Conservation (phyloP, 768 basidiomycete genomes). For the Daedalea quercina region DNA sequence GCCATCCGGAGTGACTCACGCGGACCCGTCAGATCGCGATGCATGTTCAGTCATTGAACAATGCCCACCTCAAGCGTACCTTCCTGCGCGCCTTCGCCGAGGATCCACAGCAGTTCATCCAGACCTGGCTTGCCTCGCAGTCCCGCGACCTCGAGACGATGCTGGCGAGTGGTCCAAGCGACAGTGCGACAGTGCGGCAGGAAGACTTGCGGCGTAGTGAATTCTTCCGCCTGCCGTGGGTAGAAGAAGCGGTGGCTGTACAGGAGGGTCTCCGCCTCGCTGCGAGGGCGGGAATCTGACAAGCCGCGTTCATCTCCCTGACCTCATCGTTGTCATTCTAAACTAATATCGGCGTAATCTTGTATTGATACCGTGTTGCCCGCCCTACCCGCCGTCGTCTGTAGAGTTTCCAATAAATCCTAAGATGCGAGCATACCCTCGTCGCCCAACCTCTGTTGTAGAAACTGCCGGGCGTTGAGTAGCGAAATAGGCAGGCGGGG, state of each 20-base stretch:
- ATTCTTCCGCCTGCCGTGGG: slow-evolving; percentile 90
- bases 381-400: too few species aligned
- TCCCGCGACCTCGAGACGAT: slow-evolving; percentile 86
- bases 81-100: slow-evolving; percentile 80
- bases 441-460: too few species aligned
- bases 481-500: slow-evolving; percentile 4
- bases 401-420: too few species aligned
- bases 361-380: too few species aligned
- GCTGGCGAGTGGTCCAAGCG: slow-evolving; percentile 80
- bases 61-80: slow-evolving; percentile 78
- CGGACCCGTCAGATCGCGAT: slow-evolving; percentile 57
- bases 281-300: slow-evolving; percentile 18
- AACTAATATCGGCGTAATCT: too few species aligned
- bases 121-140: slow-evolving; percentile 89
- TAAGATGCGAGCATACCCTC: too few species aligned
- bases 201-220: slow-evolving; percentile 87
- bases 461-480: background rate
- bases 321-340: too few species aligned
- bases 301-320: too few species aligned
- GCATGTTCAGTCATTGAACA: slow-evolving; percentile 78
- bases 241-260: slow-evolving; percentile 79
- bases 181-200: slow-evolving; percentile 73
- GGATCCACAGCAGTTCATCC: slow-evolving; percentile 75
- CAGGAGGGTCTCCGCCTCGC: slow-evolving; percentile 77
- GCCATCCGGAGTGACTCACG: background rate